Evolutionary conservation across 805 yeast species (phyloP).

Genomic region (Ogataea methylovora): DNA sequence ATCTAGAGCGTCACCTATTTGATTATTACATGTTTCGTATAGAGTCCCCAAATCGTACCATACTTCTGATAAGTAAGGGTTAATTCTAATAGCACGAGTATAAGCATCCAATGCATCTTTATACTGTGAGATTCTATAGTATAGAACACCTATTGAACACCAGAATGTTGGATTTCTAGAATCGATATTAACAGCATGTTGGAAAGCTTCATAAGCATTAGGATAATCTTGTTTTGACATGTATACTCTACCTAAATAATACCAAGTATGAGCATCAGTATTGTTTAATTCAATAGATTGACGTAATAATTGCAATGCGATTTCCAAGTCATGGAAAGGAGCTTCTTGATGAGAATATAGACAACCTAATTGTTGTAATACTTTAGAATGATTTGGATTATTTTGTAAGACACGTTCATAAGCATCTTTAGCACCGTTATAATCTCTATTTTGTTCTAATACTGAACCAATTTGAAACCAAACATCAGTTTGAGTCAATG

Average conservation of each 20-base stretch:
- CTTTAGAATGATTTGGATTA: conserved; percentile 93
- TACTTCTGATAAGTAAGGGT: conserved; percentile 94
- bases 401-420: conserved; percentile 86
- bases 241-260: conserved; percentile 91
- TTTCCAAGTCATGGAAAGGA: conserved; percentile 70
- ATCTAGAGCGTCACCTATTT: conserved; percentile 88
- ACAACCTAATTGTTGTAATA: conserved; percentile 92
- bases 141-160: conserved; percentile 93
- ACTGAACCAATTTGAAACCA: conserved; percentile 99
- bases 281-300: conserved; percentile 87
- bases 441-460: conserved; percentile 87
- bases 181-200: conserved; percentile 96
- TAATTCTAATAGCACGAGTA: conserved; percentile 90
- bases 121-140: conserved; percentile 93
- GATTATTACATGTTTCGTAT: conserved; percentile 96
- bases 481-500: conserved; percentile 91
- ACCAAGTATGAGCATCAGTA: conserved; percentile 95
- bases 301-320: conserved; percentile 72
- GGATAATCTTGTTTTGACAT: conserved; percentile 94
- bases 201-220: conserved; percentile 96
- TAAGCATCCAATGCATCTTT: conserved; percentile 97
- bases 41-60: conserved; percentile 98
- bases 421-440: conserved; percentile 88
- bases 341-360: conserved; percentile 72
- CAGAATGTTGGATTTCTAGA: conserved; percentile 97